Base-by-base conservation (phyloP, 176 grass and related monocot species). In the Eleusine coracana region DNA sequence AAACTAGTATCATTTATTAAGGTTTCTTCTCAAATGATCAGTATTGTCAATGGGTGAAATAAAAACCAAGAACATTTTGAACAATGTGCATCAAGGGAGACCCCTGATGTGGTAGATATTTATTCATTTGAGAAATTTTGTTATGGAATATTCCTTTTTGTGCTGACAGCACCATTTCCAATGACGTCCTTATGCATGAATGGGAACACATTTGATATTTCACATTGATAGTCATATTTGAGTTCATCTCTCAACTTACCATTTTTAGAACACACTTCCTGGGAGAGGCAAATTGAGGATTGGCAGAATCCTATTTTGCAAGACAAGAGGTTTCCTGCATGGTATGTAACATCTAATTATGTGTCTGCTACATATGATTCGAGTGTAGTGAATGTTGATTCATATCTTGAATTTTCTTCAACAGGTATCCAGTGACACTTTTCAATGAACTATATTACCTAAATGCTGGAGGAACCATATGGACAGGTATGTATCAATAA, bases 381-480 rank as follows among this genome's bases (percentile, higher is more conserved):
- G 17, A 73, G 18, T 51, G 54, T 84, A 80, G 58, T 87, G 49
- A 23, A 79, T 75, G 46, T 77, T 86, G 40, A 80, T 82, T 28
- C 50, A 75, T 84, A 78, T 42, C 60, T 55, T 79, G 20, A 83
- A 70, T 21, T 80, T 85, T 85, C n/a, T 90, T 83, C 5, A 49
- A 45, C 77, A 98, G 96, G 96, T 98, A 98, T 80, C 87, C 90
- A 34, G 79, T 91, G 66, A 98, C 92, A 80, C 89, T 98, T 88
- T 98, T 98, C 82, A 98, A 98, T 90, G 96, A 98, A 70, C 89
- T 98, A 60, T 98, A 98, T 74, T 98, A 95, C 82, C 96, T 98
- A 72, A 98, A 98, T 90, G 96, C 96, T 58, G 96, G 92, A 66
- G 96, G 91, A 88, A 93, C 96, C 66, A 98, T 98, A 91, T 98